Evolutionary conservation across 2,329 filamentous ascomycete species (phyloP).

Genomic region (Colletotrichum musae): DNA sequence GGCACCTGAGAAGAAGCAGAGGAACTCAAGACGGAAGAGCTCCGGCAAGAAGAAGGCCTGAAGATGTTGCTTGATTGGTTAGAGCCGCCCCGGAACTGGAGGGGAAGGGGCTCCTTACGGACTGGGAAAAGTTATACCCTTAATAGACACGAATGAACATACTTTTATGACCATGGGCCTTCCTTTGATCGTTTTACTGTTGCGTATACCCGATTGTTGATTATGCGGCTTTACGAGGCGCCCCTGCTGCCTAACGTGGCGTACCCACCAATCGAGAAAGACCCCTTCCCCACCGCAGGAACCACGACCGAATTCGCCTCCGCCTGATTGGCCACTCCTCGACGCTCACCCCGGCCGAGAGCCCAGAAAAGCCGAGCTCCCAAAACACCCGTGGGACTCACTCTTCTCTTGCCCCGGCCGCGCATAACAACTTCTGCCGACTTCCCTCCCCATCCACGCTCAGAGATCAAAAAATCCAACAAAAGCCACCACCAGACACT

Average conservation of each 20-base stretch:
- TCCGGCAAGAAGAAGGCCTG: slow-evolving; percentile 30
- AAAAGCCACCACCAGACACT: slow-evolving; percentile 38
- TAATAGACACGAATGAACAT: not conserved
- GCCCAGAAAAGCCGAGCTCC: slow-evolving; percentile 33
- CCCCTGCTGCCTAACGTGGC: not conserved
- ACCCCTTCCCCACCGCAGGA: slow-evolving; percentile 17
- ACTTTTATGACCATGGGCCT: too few species aligned
- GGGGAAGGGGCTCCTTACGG: not conserved
- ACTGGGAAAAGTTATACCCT: slow-evolving; percentile 25
- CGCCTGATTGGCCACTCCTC: slow-evolving; percentile 31
- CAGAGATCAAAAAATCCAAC: slow-evolving; percentile 42
- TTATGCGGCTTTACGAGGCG: not conserved
- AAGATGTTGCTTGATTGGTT: not conserved
- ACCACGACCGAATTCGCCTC: slow-evolving; percentile 29
- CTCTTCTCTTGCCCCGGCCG: slow-evolving; percentile 12
- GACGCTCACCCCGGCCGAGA: slow-evolving; percentile 28
- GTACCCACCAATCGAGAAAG: slow-evolving; percentile 1
- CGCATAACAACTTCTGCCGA: slow-evolving; percentile 40
- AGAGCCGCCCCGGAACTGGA: not conserved
- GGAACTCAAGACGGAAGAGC: slow-evolving; percentile 48
- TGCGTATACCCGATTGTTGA: not conserved
- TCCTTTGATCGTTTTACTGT: not conserved
- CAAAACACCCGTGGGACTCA: slow-evolving; percentile 4
- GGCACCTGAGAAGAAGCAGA: slow-evolving; percentile 50
- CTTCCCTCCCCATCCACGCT: slow-evolving; percentile 44